Percentiles rank a stretch among this genome's conserved stretches.
Evolutionary conservation across 2,329 filamentous ascomycete genomes (phyloP).

Genomic region (Beauveria rudraprayagi): DNA sequence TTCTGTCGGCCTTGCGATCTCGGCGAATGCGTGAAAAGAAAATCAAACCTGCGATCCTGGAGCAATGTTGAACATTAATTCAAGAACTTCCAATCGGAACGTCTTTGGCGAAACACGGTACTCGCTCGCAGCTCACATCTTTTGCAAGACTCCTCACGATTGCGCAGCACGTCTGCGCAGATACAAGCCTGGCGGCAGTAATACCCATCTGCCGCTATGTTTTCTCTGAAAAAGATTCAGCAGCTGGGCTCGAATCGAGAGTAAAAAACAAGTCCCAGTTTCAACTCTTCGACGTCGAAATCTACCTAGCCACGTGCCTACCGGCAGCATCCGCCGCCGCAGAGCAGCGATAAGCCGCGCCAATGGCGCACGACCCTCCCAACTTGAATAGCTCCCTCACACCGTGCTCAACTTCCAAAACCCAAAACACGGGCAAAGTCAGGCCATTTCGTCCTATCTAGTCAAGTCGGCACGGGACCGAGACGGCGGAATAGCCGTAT

Average conservation of each 20-base stretch:
- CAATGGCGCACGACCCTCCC: conserved; percentile 20
- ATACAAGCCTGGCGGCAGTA: conserved; percentile 24
- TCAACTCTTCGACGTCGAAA: conserved; percentile 3
- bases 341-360: conserved; percentile 16
- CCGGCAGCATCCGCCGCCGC: conserved; percentile 14
- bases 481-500: conserved; percentile 15
- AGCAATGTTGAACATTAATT: too few relatives aligned
- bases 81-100: too few relatives aligned
- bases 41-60: too few relatives aligned
- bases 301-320: background rate
- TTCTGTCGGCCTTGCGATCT: too few relatives aligned
- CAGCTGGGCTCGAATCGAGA: conserved; percentile 15
- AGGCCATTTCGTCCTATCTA: background rate
- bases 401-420: conserved; percentile 15
- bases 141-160: too few relatives aligned
- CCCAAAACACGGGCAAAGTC: conserved; percentile 11
- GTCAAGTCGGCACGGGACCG: background rate
- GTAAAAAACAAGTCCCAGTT: conserved; percentile 13
- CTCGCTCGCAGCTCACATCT: too few relatives aligned
- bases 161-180: conserved; percentile 16
- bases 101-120: too few relatives aligned
- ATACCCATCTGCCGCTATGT: conserved; percentile 20
- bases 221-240: conserved; percentile 17
- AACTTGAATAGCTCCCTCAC: conserved; percentile 22
- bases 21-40: too few relatives aligned